Percentiles rank a stretch among this genome's conserved stretches.
These are phyloP conservation scores for Metarhizium guizhouense DNA, from an alignment of 2,329 filamentous ascomycete species.

Conservation along the genomic window DNA sequence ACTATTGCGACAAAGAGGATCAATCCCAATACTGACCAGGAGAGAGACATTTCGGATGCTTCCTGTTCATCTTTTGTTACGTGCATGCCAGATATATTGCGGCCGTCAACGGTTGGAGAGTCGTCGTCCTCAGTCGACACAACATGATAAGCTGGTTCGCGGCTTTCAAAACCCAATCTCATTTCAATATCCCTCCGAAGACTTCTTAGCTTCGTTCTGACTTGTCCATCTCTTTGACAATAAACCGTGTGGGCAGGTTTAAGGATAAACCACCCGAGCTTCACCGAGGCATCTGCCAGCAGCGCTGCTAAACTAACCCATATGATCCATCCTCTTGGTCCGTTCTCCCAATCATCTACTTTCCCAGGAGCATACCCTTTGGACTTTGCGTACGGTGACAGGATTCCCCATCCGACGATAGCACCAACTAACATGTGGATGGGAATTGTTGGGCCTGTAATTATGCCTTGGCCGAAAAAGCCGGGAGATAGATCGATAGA, in stretches of 20 bases:
- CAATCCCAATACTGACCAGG: background rate
- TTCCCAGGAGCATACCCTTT: background rate
- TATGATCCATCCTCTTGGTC: constrained; percentile 2
- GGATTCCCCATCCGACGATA: constrained; percentile 1
- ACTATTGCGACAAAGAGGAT: background rate
- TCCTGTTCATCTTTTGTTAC: background rate
- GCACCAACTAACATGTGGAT: constrained; percentile 1
- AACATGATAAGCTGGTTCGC: background rate
- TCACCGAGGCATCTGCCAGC: background rate
- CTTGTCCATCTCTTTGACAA: background rate
- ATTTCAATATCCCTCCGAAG: background rate
- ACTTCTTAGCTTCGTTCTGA: background rate
- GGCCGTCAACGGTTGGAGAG: background rate
- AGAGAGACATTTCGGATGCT: background rate
- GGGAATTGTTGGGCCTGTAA: background rate
- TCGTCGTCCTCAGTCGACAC: background rate
- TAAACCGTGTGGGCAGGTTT: background rate
- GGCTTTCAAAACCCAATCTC: background rate
- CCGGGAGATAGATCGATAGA: background rate
- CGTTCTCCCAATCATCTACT: constrained; percentile 1
- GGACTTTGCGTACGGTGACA: background rate
- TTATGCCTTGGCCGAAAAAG: constrained; percentile 1
- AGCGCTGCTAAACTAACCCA: background rate
- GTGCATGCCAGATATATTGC: background rate
- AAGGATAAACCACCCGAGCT: background rate